Evolutionary conservation across 1,139 yeast genomes (phyloP), one percentile per base, ranked within the genome.

Genomic region (Hansenula sp.): DNA sequence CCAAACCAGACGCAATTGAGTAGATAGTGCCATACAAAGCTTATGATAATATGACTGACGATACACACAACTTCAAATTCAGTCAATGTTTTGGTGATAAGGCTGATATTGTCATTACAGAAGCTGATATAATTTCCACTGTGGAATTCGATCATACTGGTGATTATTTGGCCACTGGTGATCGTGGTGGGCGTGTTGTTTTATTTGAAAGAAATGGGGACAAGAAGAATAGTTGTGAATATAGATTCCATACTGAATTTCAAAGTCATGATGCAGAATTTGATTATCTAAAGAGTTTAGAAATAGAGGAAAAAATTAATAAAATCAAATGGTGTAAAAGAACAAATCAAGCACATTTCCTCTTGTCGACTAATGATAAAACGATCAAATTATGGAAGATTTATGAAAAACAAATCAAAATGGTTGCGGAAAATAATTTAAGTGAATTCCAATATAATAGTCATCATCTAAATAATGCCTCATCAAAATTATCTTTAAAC

Each of bases 261-360:
- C 99, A 94, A 71, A 81, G 93, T 62, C 99, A 94, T 67, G 99
- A 94, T 65, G 97, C 99, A 10, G 99, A 94, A 67, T 94, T 94
- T 61, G 99, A 93, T 69, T 94, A 94, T 68, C 74, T 94, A 56
- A 94, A 94, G 68, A 86, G 96, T 31, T 74, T 94, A 55, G 99
- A 94, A 67, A 94, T 94, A 60, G 99, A 94, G 68, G 99, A 94
- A 68, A 93, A 93, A 66, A 94, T 94, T 65, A 94, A 94, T 71
- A 93, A 93, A 69, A 91, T 94, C 64, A 90, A 90, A 68, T 94
- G 99, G 99, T 79, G 96, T 61, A 82, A 79, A 59, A 81, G 95
- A 52, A 84, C 85, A 46, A 91, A 89, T 66, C 83, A 86, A 63
- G 87, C 97, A 13, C 93, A 91, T 60, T 89, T 87, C 61, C 71